phyloP scores from a whole-genome alignment of 129 eudicot species.

The Escallonia rubra region DNA sequence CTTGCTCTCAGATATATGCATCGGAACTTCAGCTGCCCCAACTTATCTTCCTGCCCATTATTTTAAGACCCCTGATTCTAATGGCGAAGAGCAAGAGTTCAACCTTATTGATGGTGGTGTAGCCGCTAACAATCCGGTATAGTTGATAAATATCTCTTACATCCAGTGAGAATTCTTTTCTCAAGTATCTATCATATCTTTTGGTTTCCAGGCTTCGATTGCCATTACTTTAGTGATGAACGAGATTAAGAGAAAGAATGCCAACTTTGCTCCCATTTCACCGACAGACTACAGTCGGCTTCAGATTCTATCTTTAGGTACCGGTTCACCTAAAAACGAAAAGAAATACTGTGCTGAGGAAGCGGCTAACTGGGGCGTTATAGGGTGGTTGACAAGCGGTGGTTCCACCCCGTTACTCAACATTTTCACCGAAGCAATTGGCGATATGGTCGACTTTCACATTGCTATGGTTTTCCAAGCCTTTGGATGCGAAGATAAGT shows the following conservation, averaged over 20 bases:
- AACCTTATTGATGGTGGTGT: constrained; percentile 59
- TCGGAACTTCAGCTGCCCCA: constrained; percentile 61
- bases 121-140: constrained; percentile 51
- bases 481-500: constrained; percentile 26
- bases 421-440: constrained; percentile 35
- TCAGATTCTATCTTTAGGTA: constrained; percentile 51
- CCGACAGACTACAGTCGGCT: constrained; percentile 38
- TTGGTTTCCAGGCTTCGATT: constrained; percentile 31
- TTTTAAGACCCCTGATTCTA: constrained; percentile 22
- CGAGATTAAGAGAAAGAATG: constrained; percentile 24
- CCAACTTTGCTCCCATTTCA: constrained; percentile 20
- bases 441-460: constrained; percentile 48
- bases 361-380: constrained; percentile 48
- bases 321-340: constrained; percentile 36
- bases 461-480: constrained; percentile 35
- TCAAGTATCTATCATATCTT: too few relatives aligned
- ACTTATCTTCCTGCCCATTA: constrained; percentile 49
- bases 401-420: constrained; percentile 47
- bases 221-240: constrained; percentile 45
- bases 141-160: too few relatives aligned
- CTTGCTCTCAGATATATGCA: constrained; percentile 44
- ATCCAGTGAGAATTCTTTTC: too few relatives aligned
- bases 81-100: constrained; percentile 19
- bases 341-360: constrained; percentile 32
- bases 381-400: constrained; percentile 38